Evolutionary conservation across 2,329 filamentous ascomycete genomes (phyloP).

Genomic region (Westerdykella sp.): DNA sequence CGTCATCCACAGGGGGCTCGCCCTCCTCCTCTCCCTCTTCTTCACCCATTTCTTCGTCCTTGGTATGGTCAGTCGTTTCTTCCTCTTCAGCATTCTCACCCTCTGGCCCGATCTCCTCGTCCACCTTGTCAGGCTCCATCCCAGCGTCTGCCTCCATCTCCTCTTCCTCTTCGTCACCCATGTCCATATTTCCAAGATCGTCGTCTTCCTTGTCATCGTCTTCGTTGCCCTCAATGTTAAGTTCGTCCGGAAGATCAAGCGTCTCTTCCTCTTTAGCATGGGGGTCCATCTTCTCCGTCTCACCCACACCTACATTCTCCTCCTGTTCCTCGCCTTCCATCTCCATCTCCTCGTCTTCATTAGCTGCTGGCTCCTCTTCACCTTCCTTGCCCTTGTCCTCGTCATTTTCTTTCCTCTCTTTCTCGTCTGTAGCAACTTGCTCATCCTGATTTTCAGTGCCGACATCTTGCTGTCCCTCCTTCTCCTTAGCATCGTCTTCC

Average conservation of each 20-base stretch:
- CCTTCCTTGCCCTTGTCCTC: conserved; percentile 56
- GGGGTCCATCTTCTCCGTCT: conserved; percentile 62
- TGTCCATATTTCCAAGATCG: conserved; percentile 30
- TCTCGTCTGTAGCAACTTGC: conserved; percentile 42
- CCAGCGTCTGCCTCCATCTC: conserved; percentile 27
- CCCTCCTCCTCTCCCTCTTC: conserved; percentile 43
- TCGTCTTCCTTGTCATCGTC: conserved; percentile 53
- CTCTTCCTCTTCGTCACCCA: conserved; percentile 32
- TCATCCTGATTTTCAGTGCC: conserved; percentile 46
- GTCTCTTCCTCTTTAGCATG: conserved; percentile 76
- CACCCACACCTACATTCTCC: conserved; percentile 58
- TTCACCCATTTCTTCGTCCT: conserved; percentile 38
- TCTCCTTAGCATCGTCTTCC: conserved; percentile 75
- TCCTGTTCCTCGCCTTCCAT: conserved; percentile 56
- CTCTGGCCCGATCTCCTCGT: conserved; percentile 30
- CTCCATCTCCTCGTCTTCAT: conserved; percentile 48
- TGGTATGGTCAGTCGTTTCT: conserved; percentile 29
- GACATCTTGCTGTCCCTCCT: conserved; percentile 57
- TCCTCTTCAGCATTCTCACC: conserved; percentile 30
- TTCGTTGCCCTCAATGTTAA: conserved; percentile 68
- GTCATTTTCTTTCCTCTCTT: conserved; percentile 38
- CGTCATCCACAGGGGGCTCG: conserved; percentile 43
- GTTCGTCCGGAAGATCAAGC: conserved; percentile 78
- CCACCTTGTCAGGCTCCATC: conserved; percentile 25
- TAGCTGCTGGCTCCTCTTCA: conserved; percentile 48